Percentiles rank a stretch among this genome's conserved stretches.
These are phyloP conservation scores for Candida pseudoglaebosa DNA, from an alignment of 805 yeast genomes.

Conservation along the genomic window DNA sequence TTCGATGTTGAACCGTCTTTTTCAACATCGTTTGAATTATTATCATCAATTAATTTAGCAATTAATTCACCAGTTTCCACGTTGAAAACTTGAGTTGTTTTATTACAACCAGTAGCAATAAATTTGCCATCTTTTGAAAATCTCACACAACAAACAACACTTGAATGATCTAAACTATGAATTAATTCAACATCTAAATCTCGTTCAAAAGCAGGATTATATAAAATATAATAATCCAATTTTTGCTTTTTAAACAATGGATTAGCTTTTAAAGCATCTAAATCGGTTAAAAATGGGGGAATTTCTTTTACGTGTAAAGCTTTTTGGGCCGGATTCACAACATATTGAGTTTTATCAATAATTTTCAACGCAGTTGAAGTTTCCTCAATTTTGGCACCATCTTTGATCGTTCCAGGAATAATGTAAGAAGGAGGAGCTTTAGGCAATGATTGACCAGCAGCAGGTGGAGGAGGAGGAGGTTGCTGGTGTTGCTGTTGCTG, in stretches of 20 bases:
- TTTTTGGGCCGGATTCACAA: slow-evolving; percentile 41
- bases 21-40: slow-evolving; percentile 27
- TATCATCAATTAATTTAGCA: slow-evolving; percentile 82
- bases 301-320: slow-evolving; percentile 65
- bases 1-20: slow-evolving; percentile 29
- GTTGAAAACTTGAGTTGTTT: slow-evolving; percentile 89
- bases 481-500: slow-evolving; percentile 7
- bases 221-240: slow-evolving; percentile 81
- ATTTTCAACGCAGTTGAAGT: slow-evolving; percentile 31
- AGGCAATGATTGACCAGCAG: slow-evolving; percentile 10
- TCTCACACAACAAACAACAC: slow-evolving; percentile 95
- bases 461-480: slow-evolving; percentile 8
- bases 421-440: slow-evolving; percentile 5
- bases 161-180: slow-evolving; percentile 85
- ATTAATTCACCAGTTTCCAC: slow-evolving; percentile 88
- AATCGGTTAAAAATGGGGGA: slow-evolving; percentile 75
- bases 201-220: slow-evolving; percentile 73
- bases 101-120: slow-evolving; percentile 95
- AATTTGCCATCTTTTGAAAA: slow-evolving; percentile 88
- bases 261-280: slow-evolving; percentile 74
- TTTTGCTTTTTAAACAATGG: slow-evolving; percentile 77
- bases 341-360: slow-evolving; percentile 38
- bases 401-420: slow-evolving; percentile 9
- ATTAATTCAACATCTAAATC: slow-evolving; percentile 81
- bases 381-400: slow-evolving; percentile 15